These are phyloP conservation scores for Sanghuangporus sanghuang DNA, from an alignment of 1,284 basidiomycete genomes.

Conservation along the genomic window DNA sequence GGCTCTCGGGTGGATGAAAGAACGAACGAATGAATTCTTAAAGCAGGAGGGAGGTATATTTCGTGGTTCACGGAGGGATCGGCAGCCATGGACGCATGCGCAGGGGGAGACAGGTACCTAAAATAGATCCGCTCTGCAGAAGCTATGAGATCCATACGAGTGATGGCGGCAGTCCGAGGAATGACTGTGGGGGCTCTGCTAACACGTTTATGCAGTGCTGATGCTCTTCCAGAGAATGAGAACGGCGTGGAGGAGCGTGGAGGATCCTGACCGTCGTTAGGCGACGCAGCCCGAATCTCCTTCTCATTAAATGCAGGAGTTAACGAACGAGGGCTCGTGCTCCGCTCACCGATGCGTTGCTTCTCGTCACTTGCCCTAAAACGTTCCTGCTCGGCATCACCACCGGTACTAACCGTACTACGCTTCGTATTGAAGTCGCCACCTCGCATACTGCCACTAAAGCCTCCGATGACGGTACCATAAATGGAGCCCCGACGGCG, in stretches of 20 bases:
- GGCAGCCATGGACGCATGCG: slow-evolving; percentile 40
- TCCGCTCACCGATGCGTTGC: slow-evolving; percentile 40
- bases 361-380: slow-evolving; percentile 44
- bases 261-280: slow-evolving; percentile 44
- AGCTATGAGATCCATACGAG: slow-evolving; percentile 83
- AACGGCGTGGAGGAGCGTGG: slow-evolving; percentile 74
- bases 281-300: slow-evolving; percentile 35
- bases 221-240: slow-evolving; percentile 65
- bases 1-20: slow-evolving; percentile 68
- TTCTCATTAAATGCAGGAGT: slow-evolving; percentile 40
- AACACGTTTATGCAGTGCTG: slow-evolving; percentile 66
- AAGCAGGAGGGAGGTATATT: slow-evolving; percentile 88
- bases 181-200: slow-evolving; percentile 85
- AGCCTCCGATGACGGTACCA: slow-evolving; percentile 79
- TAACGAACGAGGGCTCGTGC: slow-evolving; percentile 43
- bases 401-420: slow-evolving; percentile 63
- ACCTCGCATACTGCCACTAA: slow-evolving; percentile 28
- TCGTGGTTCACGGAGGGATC: slow-evolving; percentile 76
- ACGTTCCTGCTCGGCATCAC: slow-evolving; percentile 63
- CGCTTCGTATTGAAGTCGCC: slow-evolving; percentile 51
- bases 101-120: slow-evolving; percentile 80
- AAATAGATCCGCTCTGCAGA: slow-evolving; percentile 95
- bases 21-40: slow-evolving; percentile 78
- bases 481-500: slow-evolving; percentile 85
- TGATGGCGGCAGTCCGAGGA: slow-evolving; percentile 86